These are phyloP conservation scores for Podospora anserina DNA, from an alignment of 495 filamentous ascomycete genomes.

Conservation along the genomic window DNA sequence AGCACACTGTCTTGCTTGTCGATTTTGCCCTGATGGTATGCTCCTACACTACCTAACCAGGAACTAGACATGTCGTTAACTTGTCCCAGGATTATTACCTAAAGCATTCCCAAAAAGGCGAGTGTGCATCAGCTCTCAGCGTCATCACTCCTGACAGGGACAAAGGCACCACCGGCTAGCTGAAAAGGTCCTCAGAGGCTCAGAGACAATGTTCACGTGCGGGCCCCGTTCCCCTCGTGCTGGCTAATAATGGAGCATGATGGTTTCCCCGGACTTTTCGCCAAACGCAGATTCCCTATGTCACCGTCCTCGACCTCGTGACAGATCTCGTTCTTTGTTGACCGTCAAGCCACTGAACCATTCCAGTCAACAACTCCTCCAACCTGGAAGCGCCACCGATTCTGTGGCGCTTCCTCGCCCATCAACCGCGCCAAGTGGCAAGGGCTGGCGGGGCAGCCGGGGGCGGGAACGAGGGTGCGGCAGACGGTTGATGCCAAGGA, in stretches of 20 bases:
- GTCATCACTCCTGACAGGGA: background rate
- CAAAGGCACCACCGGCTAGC: background rate
- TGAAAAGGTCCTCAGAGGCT: background rate
- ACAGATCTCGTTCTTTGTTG: background rate
- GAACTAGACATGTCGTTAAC: background rate
- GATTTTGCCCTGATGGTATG: background rate
- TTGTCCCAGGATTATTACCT: background rate
- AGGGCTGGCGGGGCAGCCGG: background rate
- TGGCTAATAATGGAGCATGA: background rate
- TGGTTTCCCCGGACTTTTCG: background rate
- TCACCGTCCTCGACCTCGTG: background rate
- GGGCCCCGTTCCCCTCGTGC: background rate
- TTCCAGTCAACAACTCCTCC: background rate
- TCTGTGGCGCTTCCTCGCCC: background rate
- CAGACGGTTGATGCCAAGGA: background rate
- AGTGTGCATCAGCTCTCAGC: background rate
- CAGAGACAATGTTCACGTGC: background rate
- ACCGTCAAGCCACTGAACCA: background rate
- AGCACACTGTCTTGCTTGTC: background rate
- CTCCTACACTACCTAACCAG: background rate
- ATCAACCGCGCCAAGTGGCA: background rate
- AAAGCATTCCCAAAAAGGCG: background rate
- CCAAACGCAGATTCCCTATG: background rate
- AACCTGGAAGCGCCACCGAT: background rate
- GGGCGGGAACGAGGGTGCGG: background rate